Percentiles rank a stretch among this genome's conserved stretches.
Evolutionary conservation across 805 yeast genomes (phyloP).

Genomic region (Dipodascus albidus): DNA sequence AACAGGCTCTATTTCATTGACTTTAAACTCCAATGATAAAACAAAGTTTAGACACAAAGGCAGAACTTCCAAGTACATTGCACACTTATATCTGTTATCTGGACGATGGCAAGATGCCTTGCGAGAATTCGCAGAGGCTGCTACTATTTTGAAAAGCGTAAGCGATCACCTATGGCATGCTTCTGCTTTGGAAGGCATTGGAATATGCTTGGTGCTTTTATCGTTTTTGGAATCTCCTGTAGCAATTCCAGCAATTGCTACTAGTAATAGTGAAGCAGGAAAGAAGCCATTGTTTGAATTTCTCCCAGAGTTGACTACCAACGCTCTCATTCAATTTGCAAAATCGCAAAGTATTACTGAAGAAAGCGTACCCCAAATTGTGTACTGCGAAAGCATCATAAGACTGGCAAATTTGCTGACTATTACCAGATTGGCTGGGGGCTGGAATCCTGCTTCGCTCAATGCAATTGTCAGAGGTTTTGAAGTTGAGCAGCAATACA

Average conservation of each 20-base stretch:
- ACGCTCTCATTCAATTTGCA: conserved; percentile 31
- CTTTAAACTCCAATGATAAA: conserved; percentile 25
- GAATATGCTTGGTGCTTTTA: conserved; percentile 51
- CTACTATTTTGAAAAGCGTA: conserved; percentile 41
- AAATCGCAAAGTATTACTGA: conserved; percentile 45
- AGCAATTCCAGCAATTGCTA: conserved; percentile 19
- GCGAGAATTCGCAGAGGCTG: conserved; percentile 63
- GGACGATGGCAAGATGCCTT: conserved; percentile 70
- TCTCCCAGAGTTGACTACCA: conserved; percentile 18
- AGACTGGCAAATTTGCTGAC: conserved; percentile 55
- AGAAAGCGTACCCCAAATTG: conserved; percentile 74
- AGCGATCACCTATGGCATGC: conserved; percentile 84
- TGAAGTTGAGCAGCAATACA: conserved; percentile 18
- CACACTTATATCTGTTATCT: conserved; percentile 64
- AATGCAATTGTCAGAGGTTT: conserved; percentile 35
- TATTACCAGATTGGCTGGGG: conserved; percentile 37
- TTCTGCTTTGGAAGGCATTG: conserved; percentile 73
- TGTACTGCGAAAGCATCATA: conserved; percentile 60
- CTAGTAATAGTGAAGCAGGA: neutral
- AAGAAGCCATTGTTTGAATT: conserved; percentile 12
- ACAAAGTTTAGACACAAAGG: conserved; percentile 46
- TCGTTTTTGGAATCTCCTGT: conserved; percentile 43
- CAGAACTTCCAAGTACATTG: conserved; percentile 64
- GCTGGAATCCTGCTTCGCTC: conserved; percentile 32
- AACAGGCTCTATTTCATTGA: conserved; percentile 13